Percentiles rank a stretch among this genome's conserved stretches.
phyloP scores from a whole-genome alignment of 768 basidiomycete species.

The Phaffia australis region DNA sequence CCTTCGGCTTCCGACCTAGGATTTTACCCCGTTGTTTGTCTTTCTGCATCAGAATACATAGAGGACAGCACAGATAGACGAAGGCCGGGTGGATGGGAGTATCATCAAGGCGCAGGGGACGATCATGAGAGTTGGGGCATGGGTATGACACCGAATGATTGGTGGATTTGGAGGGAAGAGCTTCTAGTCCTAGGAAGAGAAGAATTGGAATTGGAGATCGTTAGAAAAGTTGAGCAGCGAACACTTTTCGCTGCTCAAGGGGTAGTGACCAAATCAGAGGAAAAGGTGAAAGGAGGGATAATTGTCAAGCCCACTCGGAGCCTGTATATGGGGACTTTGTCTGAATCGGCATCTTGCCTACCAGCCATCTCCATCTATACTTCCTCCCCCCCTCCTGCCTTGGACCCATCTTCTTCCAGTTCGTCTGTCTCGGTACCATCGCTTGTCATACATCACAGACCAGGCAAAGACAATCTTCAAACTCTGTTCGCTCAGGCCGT shows the following conservation, averaged over 20 bases:
- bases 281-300: neutral
- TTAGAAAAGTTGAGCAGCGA: neutral
- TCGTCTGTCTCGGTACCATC: neutral
- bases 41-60: conserved; percentile 71
- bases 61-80: conserved; percentile 47
- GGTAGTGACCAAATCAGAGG: neutral
- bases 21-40: conserved; percentile 65
- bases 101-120: conserved; percentile 89
- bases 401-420: neutral
- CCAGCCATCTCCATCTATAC: neutral
- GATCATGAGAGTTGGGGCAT: conserved; percentile 85
- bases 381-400: neutral
- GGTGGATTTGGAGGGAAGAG: conserved; percentile 51
- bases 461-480: conserved; percentile 11
- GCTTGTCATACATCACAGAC: neutral
- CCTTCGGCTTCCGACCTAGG: conserved; percentile 23
- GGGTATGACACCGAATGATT: conserved; percentile 64
- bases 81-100: conserved; percentile 62
- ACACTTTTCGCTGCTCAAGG: too few species aligned
- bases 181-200: conserved; percentile 41
- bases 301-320: neutral
- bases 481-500: conserved; percentile 45
- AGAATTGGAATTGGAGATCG: neutral
- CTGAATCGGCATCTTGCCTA: neutral
- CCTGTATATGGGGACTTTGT: neutral